Conservation (phyloP, 768 basidiomycete genomes). For the Psilocybe tampanensis region DNA sequence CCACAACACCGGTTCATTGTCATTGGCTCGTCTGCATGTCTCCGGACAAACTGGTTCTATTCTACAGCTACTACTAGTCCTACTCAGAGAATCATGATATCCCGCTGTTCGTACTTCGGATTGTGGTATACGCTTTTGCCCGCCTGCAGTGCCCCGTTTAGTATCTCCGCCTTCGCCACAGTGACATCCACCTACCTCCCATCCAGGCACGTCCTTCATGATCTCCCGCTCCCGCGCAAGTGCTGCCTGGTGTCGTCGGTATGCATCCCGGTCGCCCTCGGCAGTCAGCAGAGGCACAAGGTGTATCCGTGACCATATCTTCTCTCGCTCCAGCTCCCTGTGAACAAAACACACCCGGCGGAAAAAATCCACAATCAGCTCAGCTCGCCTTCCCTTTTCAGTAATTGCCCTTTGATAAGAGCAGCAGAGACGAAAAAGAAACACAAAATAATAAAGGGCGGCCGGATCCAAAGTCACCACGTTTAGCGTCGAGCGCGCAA, state of each 20-base stretch:
- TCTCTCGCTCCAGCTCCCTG: constrained; percentile 93
- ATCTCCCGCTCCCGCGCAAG: constrained; percentile 81
- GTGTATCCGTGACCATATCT: constrained; percentile 94
- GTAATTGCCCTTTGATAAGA: constrained; percentile 44
- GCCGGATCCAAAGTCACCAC: constrained; percentile 69
- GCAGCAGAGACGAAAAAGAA: constrained; percentile 22
- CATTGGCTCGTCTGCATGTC: constrained; percentile 16
- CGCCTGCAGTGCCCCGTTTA: constrained; percentile 45
- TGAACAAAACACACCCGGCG: constrained; percentile 19
- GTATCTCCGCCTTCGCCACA: constrained; percentile 15
- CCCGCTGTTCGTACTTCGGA: constrained; percentile 60
- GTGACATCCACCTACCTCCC: constrained; percentile 72
- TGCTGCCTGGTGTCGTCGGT: constrained; percentile 79
- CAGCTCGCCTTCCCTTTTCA: constrained; percentile 41
- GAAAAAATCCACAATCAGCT: constrained; percentile 30
- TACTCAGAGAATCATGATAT: constrained; percentile 37
- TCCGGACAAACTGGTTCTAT: constrained; percentile 4
- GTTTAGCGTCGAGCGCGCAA: constrained; percentile 69
- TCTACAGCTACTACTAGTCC: constrained; percentile 11
- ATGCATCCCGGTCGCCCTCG: constrained; percentile 90
- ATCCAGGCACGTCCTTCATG: constrained; percentile 92
- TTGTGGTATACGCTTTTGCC: constrained; percentile 90
- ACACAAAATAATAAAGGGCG: too few relatives aligned
- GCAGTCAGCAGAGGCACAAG: constrained; percentile 90
- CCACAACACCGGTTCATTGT: constrained; percentile 19